Conservation (phyloP, 2,329 filamentous ascomycete genomes). For the Exophiala sideris region DNA sequence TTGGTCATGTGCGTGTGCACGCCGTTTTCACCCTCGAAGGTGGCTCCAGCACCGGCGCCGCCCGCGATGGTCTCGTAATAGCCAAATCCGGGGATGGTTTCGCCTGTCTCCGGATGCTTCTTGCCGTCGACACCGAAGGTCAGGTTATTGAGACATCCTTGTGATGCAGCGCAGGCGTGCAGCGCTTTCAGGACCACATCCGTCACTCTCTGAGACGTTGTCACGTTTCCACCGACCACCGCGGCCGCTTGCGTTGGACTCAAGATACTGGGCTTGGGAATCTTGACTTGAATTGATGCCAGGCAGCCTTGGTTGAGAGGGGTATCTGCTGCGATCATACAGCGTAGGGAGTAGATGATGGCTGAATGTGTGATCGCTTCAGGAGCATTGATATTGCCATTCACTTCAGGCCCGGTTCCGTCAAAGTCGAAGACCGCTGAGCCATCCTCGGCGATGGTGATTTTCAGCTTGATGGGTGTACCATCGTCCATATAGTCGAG, state of each 20-base stretch:
- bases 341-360: conserved; percentile 33
- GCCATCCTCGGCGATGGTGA: conserved; percentile 35
- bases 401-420: conserved; percentile 37
- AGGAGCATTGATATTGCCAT: conserved; percentile 38
- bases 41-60: conserved; percentile 68
- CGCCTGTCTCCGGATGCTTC: not conserved
- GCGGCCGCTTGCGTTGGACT: conserved; percentile 31
- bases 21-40: conserved; percentile 69
- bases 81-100: conserved; percentile 53
- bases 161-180: conserved; percentile 26
- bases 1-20: conserved; percentile 88
- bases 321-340: conserved; percentile 32
- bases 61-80: conserved; percentile 82
- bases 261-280: conserved; percentile 30
- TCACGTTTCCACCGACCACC: conserved; percentile 28
- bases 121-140: conserved; percentile 28
- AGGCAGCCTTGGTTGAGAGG: conserved; percentile 35
- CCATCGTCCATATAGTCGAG: conserved; percentile 44
- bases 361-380: conserved; percentile 37
- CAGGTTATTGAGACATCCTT: conserved; percentile 32
- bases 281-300: conserved; percentile 27
- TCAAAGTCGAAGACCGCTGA: conserved; percentile 40
- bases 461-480: conserved; percentile 33
- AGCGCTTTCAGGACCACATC: conserved; percentile 35
- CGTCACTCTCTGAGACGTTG: conserved; percentile 31